phyloP scores from a whole-genome alignment of 2,329 filamentous ascomycete genomes.

The Hymenoscyphus fructigenus region DNA sequence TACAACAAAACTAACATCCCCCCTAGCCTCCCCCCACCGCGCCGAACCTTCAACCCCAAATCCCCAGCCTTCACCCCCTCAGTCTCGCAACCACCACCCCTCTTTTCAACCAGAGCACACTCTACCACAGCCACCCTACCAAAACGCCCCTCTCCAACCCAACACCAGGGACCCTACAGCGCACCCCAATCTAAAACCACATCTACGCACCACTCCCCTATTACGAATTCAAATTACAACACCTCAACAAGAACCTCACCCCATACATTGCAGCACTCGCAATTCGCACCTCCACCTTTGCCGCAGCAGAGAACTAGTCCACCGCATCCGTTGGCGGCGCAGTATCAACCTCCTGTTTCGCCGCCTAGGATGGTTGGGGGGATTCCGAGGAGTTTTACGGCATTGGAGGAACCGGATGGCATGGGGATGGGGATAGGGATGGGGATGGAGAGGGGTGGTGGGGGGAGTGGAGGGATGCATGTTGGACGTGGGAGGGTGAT shows the following conservation, averaged over 20 bases:
- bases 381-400: slow-evolving; percentile 12
- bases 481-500: slow-evolving; percentile 23
- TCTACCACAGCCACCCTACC: slow-evolving; percentile 3
- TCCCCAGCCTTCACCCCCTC: slow-evolving; percentile 25
- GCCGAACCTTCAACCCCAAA: slow-evolving; percentile 22
- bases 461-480: slow-evolving; percentile 19
- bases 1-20: background rate
- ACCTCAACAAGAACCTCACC: background rate
- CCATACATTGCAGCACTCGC: background rate
- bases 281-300: background rate
- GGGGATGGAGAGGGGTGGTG: slow-evolving; percentile 15
- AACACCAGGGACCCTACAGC: background rate
- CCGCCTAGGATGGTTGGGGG: background rate
- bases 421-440: background rate
- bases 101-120: background rate
- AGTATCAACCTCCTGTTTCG: background rate
- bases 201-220: slow-evolving; percentile 1
- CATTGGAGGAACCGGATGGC: slow-evolving; percentile 8
- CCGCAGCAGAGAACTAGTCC: background rate
- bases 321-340: slow-evolving; percentile 8
- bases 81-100: slow-evolving; percentile 13
- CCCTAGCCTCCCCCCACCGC: slow-evolving; percentile 3
- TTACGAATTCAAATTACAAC: slow-evolving; percentile 3
- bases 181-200: slow-evolving; percentile 6
- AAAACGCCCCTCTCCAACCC: background rate